Evolutionary conservation across 495 filamentous ascomycete genomes (phyloP), one percentile per base, ranked within the genome.

Genomic region (Hypoxylon fragiforme): DNA sequence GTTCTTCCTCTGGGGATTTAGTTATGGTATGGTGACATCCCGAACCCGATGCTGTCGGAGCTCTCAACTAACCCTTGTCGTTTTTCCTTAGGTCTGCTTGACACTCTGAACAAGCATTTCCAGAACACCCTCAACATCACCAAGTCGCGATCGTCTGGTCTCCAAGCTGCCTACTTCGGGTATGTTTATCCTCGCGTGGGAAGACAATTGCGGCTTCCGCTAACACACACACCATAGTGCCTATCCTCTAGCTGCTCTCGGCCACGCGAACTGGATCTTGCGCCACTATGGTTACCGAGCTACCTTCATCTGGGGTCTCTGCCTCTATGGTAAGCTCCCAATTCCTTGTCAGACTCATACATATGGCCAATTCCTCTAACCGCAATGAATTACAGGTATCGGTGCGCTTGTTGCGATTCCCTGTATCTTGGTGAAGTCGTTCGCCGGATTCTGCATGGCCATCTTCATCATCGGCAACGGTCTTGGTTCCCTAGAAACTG

Each of bases 1-100:
- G 2, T 92, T 91, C 71, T 92, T 95, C 69, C 76, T 94, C 5
- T 92, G 87, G 89, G 89, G 89, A 0, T 90, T 92, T 59, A 83
- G 86, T 1, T 91, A 92, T 66, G 87, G 57, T 61, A 45, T 20
- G 57, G 46, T 43, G 31, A 46, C 13, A 6, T 12, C 0, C n/a
- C n/a, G n/a, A n/a, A n/a, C n/a, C n/a, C n/a, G n/a, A n/a, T n/a
- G n/a, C n/a, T n/a, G n/a, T n/a, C n/a, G n/a, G n/a, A n/a, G n/a
- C n/a, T n/a, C n/a, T n/a, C n/a, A n/a, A n/a, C n/a, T n/a, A n/a
- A n/a, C n/a, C n/a, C n/a, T n/a, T n/a, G n/a, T n/a, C n/a, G n/a
- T n/a, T n/a, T n/a, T n/a, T n/a, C n/a, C n/a, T n/a, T n/a, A 61
- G 57, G 88, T 49, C 79, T 85, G 0, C 75, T 91, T 39, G 89